Evolutionary conservation across 2,329 filamentous ascomycete species (phyloP).

Genomic region (Aspergillus vadensis): DNA sequence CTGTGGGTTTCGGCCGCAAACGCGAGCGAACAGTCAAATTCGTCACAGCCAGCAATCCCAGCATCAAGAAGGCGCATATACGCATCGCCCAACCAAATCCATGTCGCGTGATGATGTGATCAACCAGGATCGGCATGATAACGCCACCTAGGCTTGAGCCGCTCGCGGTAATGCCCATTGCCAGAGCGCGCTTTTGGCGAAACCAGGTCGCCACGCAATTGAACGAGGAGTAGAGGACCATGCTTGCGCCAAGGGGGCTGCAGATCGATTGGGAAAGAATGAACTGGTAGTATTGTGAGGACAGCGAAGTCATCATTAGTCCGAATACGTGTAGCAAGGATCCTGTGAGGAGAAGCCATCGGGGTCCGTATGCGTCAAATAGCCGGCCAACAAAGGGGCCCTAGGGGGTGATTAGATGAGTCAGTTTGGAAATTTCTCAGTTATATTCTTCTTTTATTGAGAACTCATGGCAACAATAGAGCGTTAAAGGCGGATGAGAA

Average conservation of each 20-base stretch:
- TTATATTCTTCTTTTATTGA: no score
- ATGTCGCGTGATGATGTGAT: conserved; percentile 51
- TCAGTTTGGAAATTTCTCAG: not conserved
- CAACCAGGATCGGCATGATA: conserved; percentile 61
- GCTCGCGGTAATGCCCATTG: conserved; percentile 55
- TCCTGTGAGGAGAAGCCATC: conserved; percentile 52
- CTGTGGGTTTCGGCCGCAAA: not conserved
- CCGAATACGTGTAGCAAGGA: conserved; percentile 56
- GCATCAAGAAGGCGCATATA: conserved; percentile 57
- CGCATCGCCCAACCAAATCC: conserved; percentile 58
- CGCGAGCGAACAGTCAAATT: conserved; percentile 51
- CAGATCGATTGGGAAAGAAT: conserved; percentile 56
- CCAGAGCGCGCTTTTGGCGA: conserved; percentile 50
- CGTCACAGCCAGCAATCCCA: conserved; percentile 56
- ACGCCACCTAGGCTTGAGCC: conserved; percentile 58
- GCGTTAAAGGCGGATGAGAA: no score
- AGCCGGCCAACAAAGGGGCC: conserved; percentile 60
- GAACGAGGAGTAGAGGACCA: conserved; percentile 16
- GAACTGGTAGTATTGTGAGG: conserved; percentile 52
- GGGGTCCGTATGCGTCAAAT: conserved; percentile 64
- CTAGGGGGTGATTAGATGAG: not conserved
- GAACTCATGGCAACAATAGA: no score
- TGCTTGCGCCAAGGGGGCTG: conserved; percentile 47
- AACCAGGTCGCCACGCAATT: conserved; percentile 52
- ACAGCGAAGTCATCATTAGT: conserved; percentile 51